Percentiles rank a stretch among this genome's conserved stretches.
Evolutionary conservation across 305 asterid species (phyloP).

Genomic region (Solanum hybrid): DNA sequence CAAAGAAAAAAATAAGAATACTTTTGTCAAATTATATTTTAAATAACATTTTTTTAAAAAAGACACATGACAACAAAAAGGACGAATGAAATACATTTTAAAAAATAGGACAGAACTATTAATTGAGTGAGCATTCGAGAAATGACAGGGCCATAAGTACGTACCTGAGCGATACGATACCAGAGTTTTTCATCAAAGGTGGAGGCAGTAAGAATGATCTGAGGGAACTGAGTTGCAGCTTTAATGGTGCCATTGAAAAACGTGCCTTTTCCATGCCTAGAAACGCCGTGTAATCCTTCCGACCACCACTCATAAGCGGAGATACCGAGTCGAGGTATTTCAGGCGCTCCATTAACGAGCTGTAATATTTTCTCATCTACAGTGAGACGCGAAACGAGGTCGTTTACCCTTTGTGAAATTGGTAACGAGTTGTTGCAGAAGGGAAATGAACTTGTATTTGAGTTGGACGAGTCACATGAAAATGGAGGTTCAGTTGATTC

Average conservation of each 20-base stretch:
- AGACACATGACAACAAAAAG: too few relatives aligned
- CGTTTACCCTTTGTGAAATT: slow-evolving; percentile 31
- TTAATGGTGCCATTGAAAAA: slow-evolving; percentile 37
- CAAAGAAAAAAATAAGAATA: too few relatives aligned
- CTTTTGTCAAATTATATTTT: too few relatives aligned
- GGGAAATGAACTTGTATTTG: slow-evolving; percentile 25
- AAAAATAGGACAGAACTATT: too few relatives aligned
- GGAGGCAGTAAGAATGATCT: slow-evolving; percentile 59
- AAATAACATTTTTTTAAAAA: too few relatives aligned
- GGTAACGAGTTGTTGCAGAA: slow-evolving; percentile 48
- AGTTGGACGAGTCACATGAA: slow-evolving; percentile 44
- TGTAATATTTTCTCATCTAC: slow-evolving; percentile 69
- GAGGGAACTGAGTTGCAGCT: slow-evolving; percentile 67
- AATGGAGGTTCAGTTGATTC: slow-evolving; percentile 34
- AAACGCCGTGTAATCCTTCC: slow-evolving; percentile 68
- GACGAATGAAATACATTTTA: too few relatives aligned
- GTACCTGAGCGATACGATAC: slow-evolving; percentile 62
- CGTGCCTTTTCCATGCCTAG: slow-evolving; percentile 45
- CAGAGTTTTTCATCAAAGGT: slow-evolving; percentile 53
- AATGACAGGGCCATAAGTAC: background rate
- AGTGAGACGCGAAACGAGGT: slow-evolving; percentile 54
- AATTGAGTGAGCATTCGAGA: too few relatives aligned
- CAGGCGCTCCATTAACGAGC: slow-evolving; percentile 49
- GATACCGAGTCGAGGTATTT: slow-evolving; percentile 56
- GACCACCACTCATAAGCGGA: slow-evolving; percentile 86